phyloP scores from a whole-genome alignment of 352 stramenopile species.

The Phytophthora hibernalis region DNA sequence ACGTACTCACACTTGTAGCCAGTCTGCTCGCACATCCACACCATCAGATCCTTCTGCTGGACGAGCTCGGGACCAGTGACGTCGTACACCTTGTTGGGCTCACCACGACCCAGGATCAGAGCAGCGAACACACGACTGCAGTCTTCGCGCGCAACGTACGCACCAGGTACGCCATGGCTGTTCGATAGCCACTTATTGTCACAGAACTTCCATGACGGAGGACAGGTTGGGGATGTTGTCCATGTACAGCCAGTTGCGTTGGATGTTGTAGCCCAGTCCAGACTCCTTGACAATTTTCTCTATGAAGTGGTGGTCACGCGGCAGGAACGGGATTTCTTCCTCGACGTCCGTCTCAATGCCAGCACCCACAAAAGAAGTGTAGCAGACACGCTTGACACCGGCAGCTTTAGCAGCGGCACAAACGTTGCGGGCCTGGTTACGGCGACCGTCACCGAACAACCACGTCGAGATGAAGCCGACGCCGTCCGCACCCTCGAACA shows the following conservation, averaged over 20 bases:
- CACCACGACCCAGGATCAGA: constrained; percentile 31
- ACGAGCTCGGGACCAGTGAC: constrained; percentile 33
- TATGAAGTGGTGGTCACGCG: constrained; percentile 35
- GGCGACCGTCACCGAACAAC: constrained; percentile 37
- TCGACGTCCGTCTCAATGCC: constrained; percentile 26
- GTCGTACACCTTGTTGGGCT: constrained; percentile 39
- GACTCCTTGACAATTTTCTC: constrained; percentile 33
- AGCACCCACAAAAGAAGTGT: constrained; percentile 41
- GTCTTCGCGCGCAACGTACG: constrained; percentile 37
- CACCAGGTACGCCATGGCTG: constrained; percentile 32
- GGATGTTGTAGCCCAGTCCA: constrained; percentile 44
- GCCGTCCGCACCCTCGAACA: constrained; percentile 30
- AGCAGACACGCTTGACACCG: constrained; percentile 42
- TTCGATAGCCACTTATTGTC: constrained; percentile 42
- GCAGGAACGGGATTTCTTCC: constrained; percentile 44
- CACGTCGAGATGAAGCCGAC: constrained; percentile 38
- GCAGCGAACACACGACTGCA: constrained; percentile 32
- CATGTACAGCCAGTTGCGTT: constrained; percentile 47
- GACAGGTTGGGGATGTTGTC: constrained; percentile 42
- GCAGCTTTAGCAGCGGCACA: constrained; percentile 26
- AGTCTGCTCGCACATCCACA: constrained; percentile 39
- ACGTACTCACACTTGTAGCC: constrained; percentile 38
- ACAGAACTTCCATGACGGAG: constrained; percentile 42
- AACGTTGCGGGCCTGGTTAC: constrained; percentile 28
- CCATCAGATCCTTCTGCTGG: constrained; percentile 28